Conservation (phyloP, 345 rosid species). For the Camelina sativa region DNA sequence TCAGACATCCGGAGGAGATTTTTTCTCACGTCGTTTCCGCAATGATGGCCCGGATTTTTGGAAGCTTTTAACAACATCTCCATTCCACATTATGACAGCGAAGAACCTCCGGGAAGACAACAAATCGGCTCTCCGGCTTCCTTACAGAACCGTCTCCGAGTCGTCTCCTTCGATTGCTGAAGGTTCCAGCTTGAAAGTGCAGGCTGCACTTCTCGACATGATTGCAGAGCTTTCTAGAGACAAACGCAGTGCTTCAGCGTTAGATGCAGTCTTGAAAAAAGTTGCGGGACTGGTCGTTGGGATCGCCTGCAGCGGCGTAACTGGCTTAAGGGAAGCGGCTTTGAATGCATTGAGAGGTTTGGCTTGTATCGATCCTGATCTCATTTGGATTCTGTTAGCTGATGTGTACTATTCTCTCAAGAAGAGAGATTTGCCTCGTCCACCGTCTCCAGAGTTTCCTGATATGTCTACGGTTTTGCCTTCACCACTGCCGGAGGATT, state of each 20-base stretch:
- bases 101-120: constrained; percentile 50
- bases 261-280: constrained; percentile 77
- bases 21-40: constrained; percentile 88
- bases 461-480: constrained; percentile 58
- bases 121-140: constrained; percentile 64
- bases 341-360: constrained; percentile 75
- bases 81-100: constrained; percentile 57
- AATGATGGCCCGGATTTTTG: constrained; percentile 75
- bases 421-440: constrained; percentile 52
- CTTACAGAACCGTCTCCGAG: constrained; percentile 61
- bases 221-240: constrained; percentile 66
- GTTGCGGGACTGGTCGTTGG: constrained; percentile 86
- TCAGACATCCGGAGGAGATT: constrained; percentile 87
- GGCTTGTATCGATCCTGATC: constrained; percentile 82
- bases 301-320: constrained; percentile 76
- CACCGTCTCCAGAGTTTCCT: constrained; percentile 62
- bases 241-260: constrained; percentile 69
- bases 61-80: constrained; percentile 77
- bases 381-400: constrained; percentile 85
- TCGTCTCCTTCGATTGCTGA: constrained; percentile 60
- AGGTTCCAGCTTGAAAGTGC: constrained; percentile 77
- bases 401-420: constrained; percentile 75
- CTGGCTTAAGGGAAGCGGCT: constrained; percentile 68
- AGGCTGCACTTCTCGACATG: constrained; percentile 79
- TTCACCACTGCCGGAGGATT: constrained; percentile 45